Evolutionary conservation across 2,329 filamentous ascomycete species (phyloP).

Genomic region (Seiridium cupressi): DNA sequence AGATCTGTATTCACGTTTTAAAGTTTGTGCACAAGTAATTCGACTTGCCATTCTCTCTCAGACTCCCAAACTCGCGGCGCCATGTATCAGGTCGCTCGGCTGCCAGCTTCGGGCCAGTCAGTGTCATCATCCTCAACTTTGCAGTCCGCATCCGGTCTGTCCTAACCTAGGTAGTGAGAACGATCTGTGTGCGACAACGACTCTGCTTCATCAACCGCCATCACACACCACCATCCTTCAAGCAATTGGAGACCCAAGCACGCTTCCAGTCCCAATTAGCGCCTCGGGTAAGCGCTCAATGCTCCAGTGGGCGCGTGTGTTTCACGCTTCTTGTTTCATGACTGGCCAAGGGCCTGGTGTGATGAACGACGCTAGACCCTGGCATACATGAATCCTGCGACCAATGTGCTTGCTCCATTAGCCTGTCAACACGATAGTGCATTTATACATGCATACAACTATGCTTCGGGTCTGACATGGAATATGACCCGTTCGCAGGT

Average conservation of each 20-base stretch:
- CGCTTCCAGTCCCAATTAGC: slow-evolving; percentile 1
- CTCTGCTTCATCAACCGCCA: neutral
- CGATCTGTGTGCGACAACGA: neutral
- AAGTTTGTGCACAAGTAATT: too few relatives aligned
- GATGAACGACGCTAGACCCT: neutral
- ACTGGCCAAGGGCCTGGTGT: slow-evolving; percentile 15
- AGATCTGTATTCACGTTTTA: neutral
- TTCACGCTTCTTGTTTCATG: slow-evolving; percentile 29
- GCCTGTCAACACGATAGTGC: too few relatives aligned
- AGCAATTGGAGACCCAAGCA: neutral
- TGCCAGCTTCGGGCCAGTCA: too few relatives aligned
- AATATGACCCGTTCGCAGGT: too few relatives aligned
- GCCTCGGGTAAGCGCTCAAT: neutral
- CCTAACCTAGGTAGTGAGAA: neutral
- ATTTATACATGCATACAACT: too few relatives aligned
- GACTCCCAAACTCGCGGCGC: too few relatives aligned
- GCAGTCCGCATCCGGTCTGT: too few relatives aligned
- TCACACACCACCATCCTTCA: neutral
- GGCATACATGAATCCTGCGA: neutral
- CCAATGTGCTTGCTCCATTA: neutral
- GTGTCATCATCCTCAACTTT: too few relatives aligned
- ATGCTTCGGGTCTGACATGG: too few relatives aligned
- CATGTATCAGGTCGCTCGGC: too few relatives aligned
- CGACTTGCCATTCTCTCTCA: too few relatives aligned
- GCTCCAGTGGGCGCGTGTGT: slow-evolving; percentile 23